These are phyloP conservation scores for Colletotrichum chlorophyti DNA, from an alignment of 2,329 filamentous ascomycete genomes.

Conservation along the genomic window DNA sequence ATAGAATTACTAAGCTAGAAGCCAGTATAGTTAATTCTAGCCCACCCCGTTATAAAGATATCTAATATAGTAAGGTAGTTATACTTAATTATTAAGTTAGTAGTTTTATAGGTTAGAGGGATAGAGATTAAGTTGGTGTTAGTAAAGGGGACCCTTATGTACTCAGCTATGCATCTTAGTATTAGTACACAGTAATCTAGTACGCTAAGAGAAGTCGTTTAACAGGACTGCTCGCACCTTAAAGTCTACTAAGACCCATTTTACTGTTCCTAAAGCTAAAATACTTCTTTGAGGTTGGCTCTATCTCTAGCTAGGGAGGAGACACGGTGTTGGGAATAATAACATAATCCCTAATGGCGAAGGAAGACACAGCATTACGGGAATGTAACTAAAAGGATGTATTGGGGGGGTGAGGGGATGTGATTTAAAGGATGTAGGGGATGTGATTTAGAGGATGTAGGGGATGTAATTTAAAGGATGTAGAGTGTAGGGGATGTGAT, in stretches of 20 bases:
- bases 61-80: too few relatives aligned
- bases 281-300: neutral
- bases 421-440: too few relatives aligned
- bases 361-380: constrained; percentile 39
- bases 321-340: constrained; percentile 38
- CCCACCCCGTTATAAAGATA: too few relatives aligned
- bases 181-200: neutral
- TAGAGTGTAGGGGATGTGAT: too few relatives aligned
- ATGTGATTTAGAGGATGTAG: too few relatives aligned
- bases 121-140: constrained; percentile 71
- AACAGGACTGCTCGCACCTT: neutral
- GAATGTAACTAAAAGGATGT: too few relatives aligned
- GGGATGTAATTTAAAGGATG: too few relatives aligned
- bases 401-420: too few relatives aligned
- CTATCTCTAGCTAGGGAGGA: neutral
- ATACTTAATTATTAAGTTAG: too few relatives aligned
- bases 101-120: too few relatives aligned
- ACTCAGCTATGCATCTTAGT: constrained; percentile 47
- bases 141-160: constrained; percentile 67
- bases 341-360: constrained; percentile 45
- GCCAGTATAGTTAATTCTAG: too few relatives aligned
- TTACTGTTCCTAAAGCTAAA: neutral
- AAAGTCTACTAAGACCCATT: neutral
- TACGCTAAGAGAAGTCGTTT: neutral
- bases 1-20: too few relatives aligned